phyloP scores from a whole-genome alignment of 2,329 filamentous ascomycete genomes.

The Biscogniauxia sp. region DNA sequence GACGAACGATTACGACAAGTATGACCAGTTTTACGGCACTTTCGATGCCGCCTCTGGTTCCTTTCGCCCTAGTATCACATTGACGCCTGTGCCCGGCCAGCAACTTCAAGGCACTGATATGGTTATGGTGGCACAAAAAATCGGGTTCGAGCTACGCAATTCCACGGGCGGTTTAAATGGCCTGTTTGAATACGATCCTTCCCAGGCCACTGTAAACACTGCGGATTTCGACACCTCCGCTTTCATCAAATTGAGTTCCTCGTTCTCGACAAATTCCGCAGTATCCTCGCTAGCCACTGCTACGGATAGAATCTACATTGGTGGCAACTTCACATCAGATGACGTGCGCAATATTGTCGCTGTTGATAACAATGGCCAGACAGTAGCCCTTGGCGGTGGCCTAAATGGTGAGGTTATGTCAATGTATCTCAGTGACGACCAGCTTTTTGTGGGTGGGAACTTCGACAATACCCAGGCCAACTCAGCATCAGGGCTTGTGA shows the following conservation, averaged over 20 bases:
- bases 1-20: conserved; percentile 96
- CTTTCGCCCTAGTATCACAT: conserved; percentile 78
- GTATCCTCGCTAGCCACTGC: conserved; percentile 67
- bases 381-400: conserved; percentile 65
- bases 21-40: conserved; percentile 85
- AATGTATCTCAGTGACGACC: conserved; percentile 64
- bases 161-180: conserved; percentile 83
- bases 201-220: conserved; percentile 53
- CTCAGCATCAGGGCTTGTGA: conserved; percentile 62
- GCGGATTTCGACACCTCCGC: conserved; percentile 67
- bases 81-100: conserved; percentile 68
- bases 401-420: conserved; percentile 76
- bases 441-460: conserved; percentile 77
- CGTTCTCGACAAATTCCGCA: conserved; percentile 64
- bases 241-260: conserved; percentile 72
- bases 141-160: conserved; percentile 72
- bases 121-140: conserved; percentile 84
- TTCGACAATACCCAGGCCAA: conserved; percentile 73
- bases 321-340: conserved; percentile 76
- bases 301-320: conserved; percentile 69
- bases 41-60: conserved; percentile 71
- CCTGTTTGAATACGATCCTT: conserved; percentile 83
- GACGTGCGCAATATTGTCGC: conserved; percentile 73
- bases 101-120: conserved; percentile 51
- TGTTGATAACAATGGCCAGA: conserved; percentile 61